Evolutionary conservation across 2,329 filamentous ascomycete species (phyloP).

Genomic region (Biscogniauxia mediterranea): DNA sequence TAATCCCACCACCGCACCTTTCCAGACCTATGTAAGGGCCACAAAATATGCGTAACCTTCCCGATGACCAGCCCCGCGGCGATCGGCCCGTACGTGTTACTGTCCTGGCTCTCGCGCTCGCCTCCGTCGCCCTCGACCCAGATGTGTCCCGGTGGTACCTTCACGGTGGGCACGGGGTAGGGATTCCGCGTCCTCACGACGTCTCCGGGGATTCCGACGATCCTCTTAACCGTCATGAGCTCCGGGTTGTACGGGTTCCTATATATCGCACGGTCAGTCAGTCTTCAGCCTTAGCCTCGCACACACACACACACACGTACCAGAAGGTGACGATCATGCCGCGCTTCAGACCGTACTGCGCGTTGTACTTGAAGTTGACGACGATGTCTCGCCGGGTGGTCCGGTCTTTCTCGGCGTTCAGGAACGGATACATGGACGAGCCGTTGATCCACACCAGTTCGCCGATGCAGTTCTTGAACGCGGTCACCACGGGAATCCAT

Average conservation of each 20-base stretch:
- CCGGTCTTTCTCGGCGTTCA: conserved; percentile 65
- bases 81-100: conserved; percentile 86
- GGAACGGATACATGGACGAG: conserved; percentile 72
- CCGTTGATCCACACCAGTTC: conserved; percentile 58
- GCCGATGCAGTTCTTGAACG: conserved; percentile 60
- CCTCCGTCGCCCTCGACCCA: conserved; percentile 94
- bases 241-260: conserved; percentile 73
- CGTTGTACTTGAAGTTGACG: conserved; percentile 57
- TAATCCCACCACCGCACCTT: conserved; percentile 58
- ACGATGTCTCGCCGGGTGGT: conserved; percentile 55
- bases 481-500: conserved; percentile 61
- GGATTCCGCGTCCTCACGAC: conserved; percentile 64
- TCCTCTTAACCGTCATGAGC: conserved; percentile 72
- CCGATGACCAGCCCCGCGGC: conserved; percentile 74
- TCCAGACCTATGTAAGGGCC: conserved; percentile 62
- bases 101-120: conserved; percentile 70
- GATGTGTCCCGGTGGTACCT: conserved; percentile 79
- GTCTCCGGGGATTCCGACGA: conserved; percentile 81
- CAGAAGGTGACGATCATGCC: conserved; percentile 75
- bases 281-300: too few species aligned
- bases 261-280: conserved; percentile 32
- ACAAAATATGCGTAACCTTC: conserved; percentile 69
- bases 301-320: conserved; percentile 40
- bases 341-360: conserved; percentile 57
- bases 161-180: conserved; percentile 54